These are phyloP conservation scores for Suillus americanus DNA, from an alignment of 768 basidiomycete species.

Conservation along the genomic window DNA sequence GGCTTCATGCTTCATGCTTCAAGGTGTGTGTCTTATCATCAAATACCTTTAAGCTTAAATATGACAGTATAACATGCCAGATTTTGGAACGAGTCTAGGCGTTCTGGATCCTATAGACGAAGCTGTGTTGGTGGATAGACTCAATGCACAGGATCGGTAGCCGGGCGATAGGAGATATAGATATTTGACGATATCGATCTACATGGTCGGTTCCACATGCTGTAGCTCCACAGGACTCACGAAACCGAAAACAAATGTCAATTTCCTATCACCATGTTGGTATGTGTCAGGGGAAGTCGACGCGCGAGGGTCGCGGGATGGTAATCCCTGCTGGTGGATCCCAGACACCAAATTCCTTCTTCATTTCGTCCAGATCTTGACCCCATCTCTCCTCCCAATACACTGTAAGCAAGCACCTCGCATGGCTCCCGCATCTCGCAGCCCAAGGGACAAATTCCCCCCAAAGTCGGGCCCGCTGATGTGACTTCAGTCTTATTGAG, in stretches of 20 bases:
- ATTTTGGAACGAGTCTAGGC: too few species aligned
- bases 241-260: background rate
- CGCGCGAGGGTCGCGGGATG: conserved; percentile 8
- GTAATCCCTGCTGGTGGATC: conserved; percentile 58
- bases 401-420: conserved; percentile 79
- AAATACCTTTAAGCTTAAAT: too few species aligned
- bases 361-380: conserved; percentile 77
- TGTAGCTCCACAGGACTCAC: background rate
- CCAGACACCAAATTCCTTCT: conserved; percentile 82
- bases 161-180: background rate
- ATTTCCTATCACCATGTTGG: too few species aligned
- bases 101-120: background rate
- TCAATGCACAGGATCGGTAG: background rate
- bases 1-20: too few species aligned
- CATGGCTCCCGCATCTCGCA: conserved; percentile 73
- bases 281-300: background rate
- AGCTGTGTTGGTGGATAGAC: background rate
- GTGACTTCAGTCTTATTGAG: conserved; percentile 33
- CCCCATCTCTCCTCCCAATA: conserved; percentile 98
- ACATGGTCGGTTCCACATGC: background rate
- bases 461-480: conserved; percentile 58
- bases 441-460: conserved; percentile 93
- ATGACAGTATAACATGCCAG: too few species aligned
- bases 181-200: background rate
- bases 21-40: too few species aligned